Percentiles rank a stretch among this genome's conserved stretches.
phyloP scores from a whole-genome alignment of 2,329 filamentous ascomycete species.

The Xylariaceae sp. region DNA sequence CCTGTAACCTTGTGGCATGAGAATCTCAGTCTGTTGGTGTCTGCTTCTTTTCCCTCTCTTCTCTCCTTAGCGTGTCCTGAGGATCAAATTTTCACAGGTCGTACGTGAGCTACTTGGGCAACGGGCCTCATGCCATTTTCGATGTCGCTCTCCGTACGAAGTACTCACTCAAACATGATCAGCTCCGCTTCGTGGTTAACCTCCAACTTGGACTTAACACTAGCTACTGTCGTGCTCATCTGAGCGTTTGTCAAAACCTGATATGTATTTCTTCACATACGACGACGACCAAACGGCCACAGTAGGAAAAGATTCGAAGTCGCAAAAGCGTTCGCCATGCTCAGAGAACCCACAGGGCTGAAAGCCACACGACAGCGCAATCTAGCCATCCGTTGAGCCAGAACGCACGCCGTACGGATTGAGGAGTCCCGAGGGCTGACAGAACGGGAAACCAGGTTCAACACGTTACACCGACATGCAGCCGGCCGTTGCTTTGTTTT shows the following conservation, averaged over 20 bases:
- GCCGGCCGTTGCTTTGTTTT: background rate
- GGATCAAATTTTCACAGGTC: background rate
- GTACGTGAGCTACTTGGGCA: background rate
- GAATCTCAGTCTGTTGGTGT: background rate
- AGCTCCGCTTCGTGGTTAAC: too few relatives aligned
- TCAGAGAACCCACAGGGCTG: conserved; percentile 5
- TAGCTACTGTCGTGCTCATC: too few relatives aligned
- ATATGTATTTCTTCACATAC: too few relatives aligned
- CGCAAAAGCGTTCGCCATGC: background rate
- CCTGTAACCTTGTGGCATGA: background rate
- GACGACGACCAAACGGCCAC: too few relatives aligned
- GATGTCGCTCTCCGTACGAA: background rate
- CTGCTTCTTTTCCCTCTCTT: background rate
- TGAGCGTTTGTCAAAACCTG: too few relatives aligned
- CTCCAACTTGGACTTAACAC: too few relatives aligned
- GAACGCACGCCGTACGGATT: background rate
- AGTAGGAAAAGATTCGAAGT: background rate
- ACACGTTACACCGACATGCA: background rate
- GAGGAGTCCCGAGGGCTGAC: background rate
- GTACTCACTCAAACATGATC: background rate
- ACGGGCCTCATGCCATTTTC: background rate
- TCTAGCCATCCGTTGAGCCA: background rate
- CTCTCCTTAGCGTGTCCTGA: background rate
- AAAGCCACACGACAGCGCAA: conserved; percentile 7
- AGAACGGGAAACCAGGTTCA: background rate